phyloP scores from a whole-genome alignment of 345 rosid species.

The Firmiana major region DNA sequence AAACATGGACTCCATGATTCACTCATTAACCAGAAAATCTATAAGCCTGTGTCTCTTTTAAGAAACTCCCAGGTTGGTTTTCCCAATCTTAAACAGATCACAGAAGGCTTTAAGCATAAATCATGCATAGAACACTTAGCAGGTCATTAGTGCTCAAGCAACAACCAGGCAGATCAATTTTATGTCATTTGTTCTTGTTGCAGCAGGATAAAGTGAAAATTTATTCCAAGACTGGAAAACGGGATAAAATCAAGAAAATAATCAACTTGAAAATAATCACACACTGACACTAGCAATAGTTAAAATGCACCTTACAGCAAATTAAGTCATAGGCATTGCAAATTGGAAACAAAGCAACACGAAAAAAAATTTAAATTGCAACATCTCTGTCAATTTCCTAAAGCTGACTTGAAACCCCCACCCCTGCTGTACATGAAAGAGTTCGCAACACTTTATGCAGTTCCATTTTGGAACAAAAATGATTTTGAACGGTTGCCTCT shows the following conservation, averaged over 20 bases:
- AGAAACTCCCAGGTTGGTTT: no score
- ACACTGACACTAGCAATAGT: neutral
- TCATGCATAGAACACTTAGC: neutral
- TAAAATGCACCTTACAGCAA: neutral
- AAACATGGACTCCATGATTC: neutral
- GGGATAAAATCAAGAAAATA: neutral
- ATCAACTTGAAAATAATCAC: neutral
- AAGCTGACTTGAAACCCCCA: neutral
- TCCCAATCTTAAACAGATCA: neutral
- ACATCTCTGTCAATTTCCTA: neutral
- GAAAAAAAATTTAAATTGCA: neutral
- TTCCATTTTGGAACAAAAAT: neutral
- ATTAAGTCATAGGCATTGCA: neutral
- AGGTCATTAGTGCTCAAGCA: neutral
- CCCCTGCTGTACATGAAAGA: constrained; percentile 9
- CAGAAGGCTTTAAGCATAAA: neutral
- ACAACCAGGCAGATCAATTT: neutral
- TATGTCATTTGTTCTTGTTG: neutral
- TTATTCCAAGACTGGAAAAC: neutral
- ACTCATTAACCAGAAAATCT: neutral
- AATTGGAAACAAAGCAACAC: neutral
- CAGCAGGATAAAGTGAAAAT: neutral
- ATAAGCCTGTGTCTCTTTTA: no score
- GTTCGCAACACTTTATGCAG: neutral
- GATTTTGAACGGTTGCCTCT: neutral